These are phyloP conservation scores for Plasmodium fragile DNA, from an alignment of 169 alveolate genomes.

Conservation along the genomic window DNA sequence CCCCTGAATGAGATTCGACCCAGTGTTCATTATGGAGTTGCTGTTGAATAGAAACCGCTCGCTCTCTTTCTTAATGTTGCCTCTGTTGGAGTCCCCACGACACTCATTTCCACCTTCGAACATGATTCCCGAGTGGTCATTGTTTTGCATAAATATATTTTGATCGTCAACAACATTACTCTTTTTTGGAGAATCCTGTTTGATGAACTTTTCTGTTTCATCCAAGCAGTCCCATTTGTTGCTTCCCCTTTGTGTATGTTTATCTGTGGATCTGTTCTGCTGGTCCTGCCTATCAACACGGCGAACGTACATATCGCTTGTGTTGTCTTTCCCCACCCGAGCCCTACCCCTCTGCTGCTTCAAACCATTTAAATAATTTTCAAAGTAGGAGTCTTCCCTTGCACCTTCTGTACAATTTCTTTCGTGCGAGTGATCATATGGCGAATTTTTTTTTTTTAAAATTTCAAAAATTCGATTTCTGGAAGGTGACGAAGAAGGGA, in stretches of 20 bases:
- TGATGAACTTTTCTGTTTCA: not conserved
- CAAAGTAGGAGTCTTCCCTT: constrained; percentile 5
- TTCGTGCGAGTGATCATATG: not conserved
- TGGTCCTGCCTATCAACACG: not conserved
- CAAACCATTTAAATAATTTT: constrained; percentile 1
- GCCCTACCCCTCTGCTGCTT: not conserved
- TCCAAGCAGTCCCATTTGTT: not conserved
- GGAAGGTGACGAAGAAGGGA: not conserved
- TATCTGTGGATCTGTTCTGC: not conserved
- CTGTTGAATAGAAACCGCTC: constrained; percentile 54
- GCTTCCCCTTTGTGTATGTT: not conserved
- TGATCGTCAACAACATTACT: not conserved
- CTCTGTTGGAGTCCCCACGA: not conserved
- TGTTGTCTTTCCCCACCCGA: not conserved
- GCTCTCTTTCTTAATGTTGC: not conserved
- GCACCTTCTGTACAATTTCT: not conserved
- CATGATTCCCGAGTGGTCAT: not conserved
- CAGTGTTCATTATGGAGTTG: not conserved
- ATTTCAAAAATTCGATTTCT: constrained; percentile 10
- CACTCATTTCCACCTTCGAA: not conserved
- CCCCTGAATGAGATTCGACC: not conserved
- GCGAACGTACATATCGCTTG: not conserved
- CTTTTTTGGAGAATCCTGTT: not conserved
- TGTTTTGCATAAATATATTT: not conserved
- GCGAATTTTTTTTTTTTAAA: constrained; percentile 1